Conservation (phyloP, 805 yeast species). For the Hanseniaspora meyeri region DNA sequence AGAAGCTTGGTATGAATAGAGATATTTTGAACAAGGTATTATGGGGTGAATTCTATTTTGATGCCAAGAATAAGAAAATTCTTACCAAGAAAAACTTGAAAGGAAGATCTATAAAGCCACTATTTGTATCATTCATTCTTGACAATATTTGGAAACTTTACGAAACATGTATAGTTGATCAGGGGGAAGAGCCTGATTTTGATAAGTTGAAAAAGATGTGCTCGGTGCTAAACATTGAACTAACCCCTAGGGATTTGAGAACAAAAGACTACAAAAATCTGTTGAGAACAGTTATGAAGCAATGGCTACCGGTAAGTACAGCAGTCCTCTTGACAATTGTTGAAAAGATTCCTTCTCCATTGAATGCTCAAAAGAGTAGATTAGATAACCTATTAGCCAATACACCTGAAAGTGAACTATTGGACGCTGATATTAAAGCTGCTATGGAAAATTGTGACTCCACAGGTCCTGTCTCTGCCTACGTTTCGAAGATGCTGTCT, state of each 20-base stretch:
- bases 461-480: constrained; percentile 57
- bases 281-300: constrained; percentile 60
- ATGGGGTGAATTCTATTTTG: constrained; percentile 90
- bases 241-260: constrained; percentile 62
- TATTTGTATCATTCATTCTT: constrained; percentile 75
- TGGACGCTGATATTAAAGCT: constrained; percentile 38
- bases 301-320: constrained; percentile 88
- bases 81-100: constrained; percentile 53
- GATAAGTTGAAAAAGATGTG: constrained; percentile 69
- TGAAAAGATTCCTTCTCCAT: constrained; percentile 75
- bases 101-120: constrained; percentile 54
- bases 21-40: constrained; percentile 68
- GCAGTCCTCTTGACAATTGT: constrained; percentile 76
- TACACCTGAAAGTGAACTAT: constrained; percentile 24
- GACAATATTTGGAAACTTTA: constrained; percentile 91
- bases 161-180: constrained; percentile 48
- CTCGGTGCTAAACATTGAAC: constrained; percentile 51
- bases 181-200: constrained; percentile 30
- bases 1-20: constrained; percentile 72
- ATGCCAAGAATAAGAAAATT: constrained; percentile 79
- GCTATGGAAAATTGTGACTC: constrained; percentile 59
- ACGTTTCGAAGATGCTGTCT: constrained; percentile 79
- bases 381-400: constrained; percentile 46
- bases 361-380: constrained; percentile 58
- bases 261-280: constrained; percentile 63